Percentiles rank a stretch among this genome's conserved stretches.
Evolutionary conservation across 2,329 filamentous ascomycete species (phyloP).

Genomic region (Elsinoe arachidis): DNA sequence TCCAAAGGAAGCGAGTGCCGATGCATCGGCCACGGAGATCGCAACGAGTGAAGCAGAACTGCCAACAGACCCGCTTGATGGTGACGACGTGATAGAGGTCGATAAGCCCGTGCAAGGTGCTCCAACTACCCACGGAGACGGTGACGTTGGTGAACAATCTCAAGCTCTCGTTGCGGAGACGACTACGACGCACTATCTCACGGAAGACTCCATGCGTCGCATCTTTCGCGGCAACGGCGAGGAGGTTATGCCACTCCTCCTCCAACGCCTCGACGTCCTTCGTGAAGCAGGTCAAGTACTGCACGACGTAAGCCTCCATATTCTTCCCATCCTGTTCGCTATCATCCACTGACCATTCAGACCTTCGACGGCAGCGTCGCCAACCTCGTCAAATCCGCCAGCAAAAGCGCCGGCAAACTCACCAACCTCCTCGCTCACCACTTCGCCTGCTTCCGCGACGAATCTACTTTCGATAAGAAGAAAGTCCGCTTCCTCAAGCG

Average conservation of each 20-base stretch:
- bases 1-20: too few species aligned
- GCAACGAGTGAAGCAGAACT: too few species aligned
- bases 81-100: too few species aligned
- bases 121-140: not conserved
- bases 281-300: constrained; percentile 76
- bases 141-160: not conserved
- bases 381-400: constrained; percentile 64
- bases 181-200: constrained; percentile 25
- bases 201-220: constrained; percentile 60
- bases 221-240: constrained; percentile 81
- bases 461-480: constrained; percentile 63
- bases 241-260: constrained; percentile 77
- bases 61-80: too few species aligned
- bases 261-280: constrained; percentile 68
- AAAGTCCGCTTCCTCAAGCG: constrained; percentile 81
- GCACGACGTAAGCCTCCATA: constrained; percentile 52
- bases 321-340: not conserved
- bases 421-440: constrained; percentile 77
- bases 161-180: too few species aligned
- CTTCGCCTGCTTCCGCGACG: constrained; percentile 81
- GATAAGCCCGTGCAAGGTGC: too few species aligned
- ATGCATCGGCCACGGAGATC: too few species aligned
- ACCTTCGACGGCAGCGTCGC: constrained; percentile 67
- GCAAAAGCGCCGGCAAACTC: constrained; percentile 70
- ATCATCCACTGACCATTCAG: constrained; percentile 33